Conservation (phyloP, 1,139 yeast genomes). For the Yamadazyma sp. region DNA sequence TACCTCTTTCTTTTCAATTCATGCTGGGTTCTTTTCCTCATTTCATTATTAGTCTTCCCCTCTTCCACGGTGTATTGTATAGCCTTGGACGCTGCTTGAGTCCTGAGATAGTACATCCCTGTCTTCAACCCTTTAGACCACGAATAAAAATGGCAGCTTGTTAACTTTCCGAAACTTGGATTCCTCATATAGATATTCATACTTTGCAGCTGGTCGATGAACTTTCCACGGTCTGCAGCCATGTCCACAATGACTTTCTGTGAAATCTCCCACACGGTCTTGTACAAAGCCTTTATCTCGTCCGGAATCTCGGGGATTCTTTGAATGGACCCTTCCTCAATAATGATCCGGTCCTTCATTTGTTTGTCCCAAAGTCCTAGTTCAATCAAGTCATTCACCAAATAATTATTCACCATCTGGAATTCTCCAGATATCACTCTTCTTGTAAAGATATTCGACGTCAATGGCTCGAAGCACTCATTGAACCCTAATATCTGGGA, state of each 20-base stretch:
- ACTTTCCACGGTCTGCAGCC: constrained; percentile 95
- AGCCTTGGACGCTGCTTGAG: constrained; percentile 93
- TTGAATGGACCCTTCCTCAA: constrained; percentile 87
- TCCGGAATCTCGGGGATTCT: constrained; percentile 72
- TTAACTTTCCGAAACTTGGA: constrained; percentile 90
- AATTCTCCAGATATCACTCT: constrained; percentile 88
- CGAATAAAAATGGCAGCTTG: constrained; percentile 97
- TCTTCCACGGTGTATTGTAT: constrained; percentile 84
- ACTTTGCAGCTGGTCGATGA: constrained; percentile 92
- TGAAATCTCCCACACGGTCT: constrained; percentile 96
- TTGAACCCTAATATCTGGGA: constrained; percentile 87
- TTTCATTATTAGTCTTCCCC: background rate
- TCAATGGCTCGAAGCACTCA: constrained; percentile 90
- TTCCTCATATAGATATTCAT: constrained; percentile 81
- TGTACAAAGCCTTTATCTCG: constrained; percentile 75
- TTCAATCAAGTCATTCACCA: constrained; percentile 78
- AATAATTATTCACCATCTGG: constrained; percentile 83
- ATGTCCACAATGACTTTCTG: constrained; percentile 86
- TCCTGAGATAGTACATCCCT: constrained; percentile 95
- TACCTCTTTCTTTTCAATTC: constrained; percentile 22
- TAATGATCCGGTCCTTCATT: constrained; percentile 78
- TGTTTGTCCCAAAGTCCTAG: constrained; percentile 79
- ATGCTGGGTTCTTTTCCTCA: background rate
- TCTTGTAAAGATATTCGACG: constrained; percentile 83
- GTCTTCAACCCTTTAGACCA: constrained; percentile 97